Percentiles rank a stretch among this genome's conserved stretches.
Conservation (phyloP, 2,329 filamentous ascomycete genomes). For the Colletotrichum orchidophilum region DNA sequence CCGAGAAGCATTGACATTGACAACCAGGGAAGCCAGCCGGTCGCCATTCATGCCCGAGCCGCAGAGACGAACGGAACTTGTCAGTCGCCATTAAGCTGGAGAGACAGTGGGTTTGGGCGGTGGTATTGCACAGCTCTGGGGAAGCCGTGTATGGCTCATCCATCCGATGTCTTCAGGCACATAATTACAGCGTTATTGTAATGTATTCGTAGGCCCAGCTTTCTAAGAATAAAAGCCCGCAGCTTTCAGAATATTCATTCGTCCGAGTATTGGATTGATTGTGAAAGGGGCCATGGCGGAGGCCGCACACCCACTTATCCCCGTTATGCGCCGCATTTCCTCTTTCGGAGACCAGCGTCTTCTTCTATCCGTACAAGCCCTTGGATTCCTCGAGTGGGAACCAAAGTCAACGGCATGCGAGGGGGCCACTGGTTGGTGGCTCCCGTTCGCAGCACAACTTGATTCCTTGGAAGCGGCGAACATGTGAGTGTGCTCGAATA, state of each 20-base stretch:
- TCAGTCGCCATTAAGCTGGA: constrained; percentile 17
- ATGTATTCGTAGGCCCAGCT: neutral
- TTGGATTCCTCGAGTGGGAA: constrained; percentile 23
- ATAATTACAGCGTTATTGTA: neutral
- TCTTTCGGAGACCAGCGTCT: neutral
- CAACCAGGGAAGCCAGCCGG: constrained; percentile 20
- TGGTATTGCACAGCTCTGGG: constrained; percentile 5
- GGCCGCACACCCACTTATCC: constrained; percentile 25
- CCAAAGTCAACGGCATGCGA: constrained; percentile 17
- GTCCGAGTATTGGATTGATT: constrained; percentile 27
- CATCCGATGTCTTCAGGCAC: constrained; percentile 28
- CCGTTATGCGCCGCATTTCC: constrained; percentile 13
- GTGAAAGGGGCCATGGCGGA: constrained; percentile 27
- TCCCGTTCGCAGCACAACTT: constrained; percentile 7
- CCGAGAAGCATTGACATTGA: constrained; percentile 26
- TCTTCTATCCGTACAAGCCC: constrained; percentile 10
- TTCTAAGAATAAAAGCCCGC: constrained; percentile 30
- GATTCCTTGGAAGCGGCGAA: constrained; percentile 28
- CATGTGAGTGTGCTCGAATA: constrained; percentile 30
- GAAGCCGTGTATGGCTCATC: constrained; percentile 25
- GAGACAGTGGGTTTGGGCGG: constrained; percentile 9
- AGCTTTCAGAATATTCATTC: constrained; percentile 6
- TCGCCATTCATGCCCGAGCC: constrained; percentile 30
- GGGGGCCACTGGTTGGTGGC: neutral
- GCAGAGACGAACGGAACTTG: constrained; percentile 20